These are phyloP conservation scores for Spongospora subterranea DNA, from an alignment of 208 protist species.

Conservation along the genomic window DNA sequence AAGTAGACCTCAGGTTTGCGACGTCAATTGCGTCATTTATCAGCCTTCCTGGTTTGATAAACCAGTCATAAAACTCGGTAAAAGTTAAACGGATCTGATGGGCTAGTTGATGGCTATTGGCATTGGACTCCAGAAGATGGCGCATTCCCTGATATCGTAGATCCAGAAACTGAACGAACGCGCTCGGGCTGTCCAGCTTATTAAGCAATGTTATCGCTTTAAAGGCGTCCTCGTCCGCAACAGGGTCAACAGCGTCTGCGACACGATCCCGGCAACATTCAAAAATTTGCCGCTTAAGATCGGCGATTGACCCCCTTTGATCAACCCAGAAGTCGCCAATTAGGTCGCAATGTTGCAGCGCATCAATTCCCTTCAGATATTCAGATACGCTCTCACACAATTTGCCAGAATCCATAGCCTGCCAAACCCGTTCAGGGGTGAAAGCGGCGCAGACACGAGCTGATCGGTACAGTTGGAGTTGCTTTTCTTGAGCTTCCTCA, in stretches of 20 bases:
- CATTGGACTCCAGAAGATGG: neutral
- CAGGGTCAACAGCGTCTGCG: neutral
- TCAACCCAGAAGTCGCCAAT: constrained; percentile 19
- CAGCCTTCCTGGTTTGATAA: neutral
- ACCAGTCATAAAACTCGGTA: neutral
- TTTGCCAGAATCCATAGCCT: neutral
- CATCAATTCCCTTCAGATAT: neutral
- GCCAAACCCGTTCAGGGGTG: constrained; percentile 7
- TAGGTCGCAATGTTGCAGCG: neutral
- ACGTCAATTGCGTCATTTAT: no score
- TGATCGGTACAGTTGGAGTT: neutral
- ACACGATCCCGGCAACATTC: neutral
- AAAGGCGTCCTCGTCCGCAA: neutral
- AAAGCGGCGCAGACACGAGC: neutral
- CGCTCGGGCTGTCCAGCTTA: neutral
- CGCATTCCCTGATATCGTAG: neutral
- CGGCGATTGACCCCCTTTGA: neutral
- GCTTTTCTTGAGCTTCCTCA: neutral
- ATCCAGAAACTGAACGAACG: neutral
- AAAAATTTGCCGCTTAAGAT: neutral
- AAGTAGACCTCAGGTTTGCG: no score
- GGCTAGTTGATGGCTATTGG: neutral
- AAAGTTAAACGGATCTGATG: neutral
- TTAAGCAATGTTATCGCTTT: neutral
- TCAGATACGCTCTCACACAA: neutral